Base-by-base conservation (phyloP, 1,284 basidiomycete species). In the Trichosporon coremiiforme region DNA sequence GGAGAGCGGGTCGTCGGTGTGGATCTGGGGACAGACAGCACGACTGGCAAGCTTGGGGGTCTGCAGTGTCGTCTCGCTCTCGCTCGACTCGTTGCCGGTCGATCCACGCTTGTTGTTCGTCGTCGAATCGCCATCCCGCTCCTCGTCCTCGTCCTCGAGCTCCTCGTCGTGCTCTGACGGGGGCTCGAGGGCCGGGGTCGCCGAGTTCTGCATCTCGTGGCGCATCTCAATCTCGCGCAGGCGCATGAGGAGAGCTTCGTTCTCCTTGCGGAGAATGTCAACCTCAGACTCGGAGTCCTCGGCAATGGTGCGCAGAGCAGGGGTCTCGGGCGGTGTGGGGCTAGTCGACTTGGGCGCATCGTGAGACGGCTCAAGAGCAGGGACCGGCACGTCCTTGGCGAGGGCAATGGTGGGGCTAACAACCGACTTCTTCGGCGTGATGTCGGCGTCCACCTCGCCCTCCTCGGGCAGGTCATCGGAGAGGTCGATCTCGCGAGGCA, bases 1-100 rank as follows among this genome's bases (percentile, higher is more conserved):
- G 88, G 95, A 93, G 76, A 95, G 89, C 86, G 93, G 94, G 86
- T 90, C 88, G 80, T 77, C 80, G 15, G 57, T 33, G 70, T 80
- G 63, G 41, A 72, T 69, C 53, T 72, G 70, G 1, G 73, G 73
- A 10, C 71, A 74, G 41, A 71, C 67, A 6, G 73, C 68, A 13
- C 73, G 65, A 62, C 69, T 70, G 2, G 67, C 47, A 12, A 71
- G 70, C 62, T 66, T 72, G 12, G 73, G 73, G 2, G 71, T 74
- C 62, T 74, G 67, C 4, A 71, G 64, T 0, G 71, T 68, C 8
- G 71, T 69, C 38, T 71, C 73, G 22, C 71, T 72, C 65, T 74
- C 73, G 73, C 73, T 74, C 38, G 73, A 74, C 53, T 74, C 73
- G 53, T 71, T 68, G 64, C 69, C 71, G 2, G 69, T 72, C 60